Base-by-base conservation (phyloP, 192 early-diverging fungal genomes). In the Podila clonocystis region DNA sequence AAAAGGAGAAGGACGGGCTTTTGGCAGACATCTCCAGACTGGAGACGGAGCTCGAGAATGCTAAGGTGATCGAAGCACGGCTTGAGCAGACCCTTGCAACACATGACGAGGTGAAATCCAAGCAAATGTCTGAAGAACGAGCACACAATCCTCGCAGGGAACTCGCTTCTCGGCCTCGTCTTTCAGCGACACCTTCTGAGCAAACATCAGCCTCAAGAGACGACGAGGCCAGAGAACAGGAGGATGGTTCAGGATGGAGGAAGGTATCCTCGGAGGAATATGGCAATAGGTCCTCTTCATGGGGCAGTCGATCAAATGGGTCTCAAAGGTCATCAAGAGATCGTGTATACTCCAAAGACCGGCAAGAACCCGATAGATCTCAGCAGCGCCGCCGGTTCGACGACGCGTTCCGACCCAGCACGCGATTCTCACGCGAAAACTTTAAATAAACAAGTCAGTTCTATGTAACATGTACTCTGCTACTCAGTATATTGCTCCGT, bases 31-130 rank as follows among this genome's bases (percentile, higher is more conserved):
- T 69, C 9, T 57, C 31, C 26, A 48, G 11, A 20, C 8, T 69
- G 45, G 38, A 69, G 34, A 29, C 17, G 20, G 38, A 64, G 11
- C 36, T 64, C 36, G 62, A 64, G 62, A 45, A 31, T 9, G 67
- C 60, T 41, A 75, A 50, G 28, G 49, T 48, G 2, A 24, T 68
- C 2, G 50, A 68, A 11, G 34, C 38, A 33, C 60, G 29, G 4
- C 29, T 75, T 33, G 28, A 8, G 1, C n/a, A 33, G 1, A 22
- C 26, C 6, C 33, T 75, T 29, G 28, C 28, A 8, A 19, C 45
- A 9, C 55, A 68, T 19, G 73, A 75, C 38, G 73, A 34, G 5
- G 50, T 33, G 28, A 75, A 64, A 30, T 24, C 24, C 20, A 75
- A 50, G 50, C 52, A 75, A 26, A 45, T 57, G 41, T 66, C 57